phyloP scores from a whole-genome alignment of 2,329 filamentous ascomycete species.

The Sclerotinia sclerotiorum region DNA sequence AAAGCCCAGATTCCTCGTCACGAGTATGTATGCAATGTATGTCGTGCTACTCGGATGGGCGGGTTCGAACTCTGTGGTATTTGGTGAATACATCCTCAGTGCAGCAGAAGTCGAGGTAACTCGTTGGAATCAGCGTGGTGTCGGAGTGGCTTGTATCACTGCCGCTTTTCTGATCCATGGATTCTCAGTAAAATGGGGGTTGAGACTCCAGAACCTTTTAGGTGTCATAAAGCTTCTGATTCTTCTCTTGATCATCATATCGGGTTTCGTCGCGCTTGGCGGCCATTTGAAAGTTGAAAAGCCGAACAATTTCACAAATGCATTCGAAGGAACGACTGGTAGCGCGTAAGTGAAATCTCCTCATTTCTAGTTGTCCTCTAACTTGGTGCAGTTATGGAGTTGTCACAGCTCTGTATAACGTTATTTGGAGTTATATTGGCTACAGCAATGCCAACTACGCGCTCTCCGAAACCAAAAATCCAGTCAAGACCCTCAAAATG shows the following conservation, averaged over 20 bases:
- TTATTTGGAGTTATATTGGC: conserved; percentile 69
- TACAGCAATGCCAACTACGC: conserved; percentile 69
- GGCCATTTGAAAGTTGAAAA: conserved; percentile 61
- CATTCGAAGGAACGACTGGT: conserved; percentile 65
- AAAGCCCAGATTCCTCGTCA: conserved; percentile 60
- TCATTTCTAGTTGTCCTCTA: neutral
- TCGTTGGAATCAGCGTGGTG: conserved; percentile 65
- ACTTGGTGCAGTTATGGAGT: conserved; percentile 50
- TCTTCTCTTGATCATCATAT: conserved; percentile 63
- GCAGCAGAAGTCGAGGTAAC: conserved; percentile 61
- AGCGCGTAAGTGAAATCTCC: conserved; percentile 48
- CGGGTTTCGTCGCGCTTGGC: conserved; percentile 55
- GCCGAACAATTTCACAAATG: conserved; percentile 61
- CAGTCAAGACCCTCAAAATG: conserved; percentile 62
- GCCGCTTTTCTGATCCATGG: conserved; percentile 66
- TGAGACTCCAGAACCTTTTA: conserved; percentile 65
- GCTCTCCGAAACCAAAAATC: conserved; percentile 64
- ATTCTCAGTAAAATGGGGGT: conserved; percentile 61
- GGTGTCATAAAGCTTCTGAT: conserved; percentile 66
- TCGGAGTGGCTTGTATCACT: conserved; percentile 67
- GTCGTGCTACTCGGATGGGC: conserved; percentile 65
- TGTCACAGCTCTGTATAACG: conserved; percentile 70
- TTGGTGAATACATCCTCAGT: conserved; percentile 69
- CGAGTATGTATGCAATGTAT: conserved; percentile 60
- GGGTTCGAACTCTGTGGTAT: conserved; percentile 66